Base-by-base conservation (phyloP, 2,329 filamentous ascomycete species). In the Bimuria novae-zelandiae region DNA sequence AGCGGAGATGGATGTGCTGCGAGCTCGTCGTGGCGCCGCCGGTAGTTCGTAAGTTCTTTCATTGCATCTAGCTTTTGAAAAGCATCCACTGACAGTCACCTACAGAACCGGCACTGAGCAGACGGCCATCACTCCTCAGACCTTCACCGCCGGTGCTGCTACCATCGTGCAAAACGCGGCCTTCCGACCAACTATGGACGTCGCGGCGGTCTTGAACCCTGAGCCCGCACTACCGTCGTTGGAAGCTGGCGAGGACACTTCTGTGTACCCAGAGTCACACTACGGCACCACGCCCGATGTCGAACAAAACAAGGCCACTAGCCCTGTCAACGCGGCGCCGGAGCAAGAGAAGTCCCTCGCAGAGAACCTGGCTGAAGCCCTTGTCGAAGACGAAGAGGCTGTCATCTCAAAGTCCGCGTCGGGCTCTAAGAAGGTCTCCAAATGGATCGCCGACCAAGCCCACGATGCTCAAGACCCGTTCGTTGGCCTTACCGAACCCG, bases 1-100 rank as follows among this genome's bases (percentile, higher is more conserved):
- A 19, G 27, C n/a, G 16, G 50, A 50, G 50, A 19, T 56, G 22
- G 21, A 49, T 16, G 19, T 30, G n/a, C 21, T 52, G 21, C 33
- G 41, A 10, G 22, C 21, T 7, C 16, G 33, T n/a, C 45, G 46
- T 11, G 50, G 50, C 22, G 41, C 39, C 11, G 45, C 22, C 10
- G 22, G 42, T 1, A 7, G 27, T 3, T 23, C 36, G 53, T 55
- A 52, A 49, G 53, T 41, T 21, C 22, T 43, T 10, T 17, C 17
- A 21, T 32, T 7, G 12, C 10, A 4, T 22, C 4, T n/a, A 21
- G 23, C 14, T 6, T 8, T 6, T 16, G n/a, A 33, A 4, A 5
- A 12, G 11, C 4, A 33, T 11, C 27, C 12, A 7, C 7, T 11
- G 11, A 33, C 30, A 11, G 4, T 33, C 10, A 3, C 17, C 33